Percentiles rank a stretch among this genome's conserved stretches.
Evolutionary conservation across 2,329 filamentous ascomycete species (phyloP).

Genomic region (Talaromyces sp.): DNA sequence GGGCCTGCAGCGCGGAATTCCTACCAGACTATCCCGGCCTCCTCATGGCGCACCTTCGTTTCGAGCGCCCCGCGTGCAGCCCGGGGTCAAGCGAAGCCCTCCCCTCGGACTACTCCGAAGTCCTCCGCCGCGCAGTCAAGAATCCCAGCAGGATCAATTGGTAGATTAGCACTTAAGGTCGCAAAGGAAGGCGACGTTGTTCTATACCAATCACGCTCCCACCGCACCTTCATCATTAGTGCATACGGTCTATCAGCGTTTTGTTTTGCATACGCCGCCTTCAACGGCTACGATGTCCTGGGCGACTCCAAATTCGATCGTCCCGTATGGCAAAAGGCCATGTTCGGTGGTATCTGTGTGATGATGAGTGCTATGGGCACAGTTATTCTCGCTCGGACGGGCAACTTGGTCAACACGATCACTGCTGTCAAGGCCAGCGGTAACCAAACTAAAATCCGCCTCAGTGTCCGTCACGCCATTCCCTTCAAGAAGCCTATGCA

Average conservation of each 20-base stretch:
- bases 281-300: slow-evolving; percentile 56
- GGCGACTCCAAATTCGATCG: slow-evolving; percentile 56
- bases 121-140: background rate
- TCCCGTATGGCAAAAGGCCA: slow-evolving; percentile 59
- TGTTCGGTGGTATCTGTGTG: slow-evolving; percentile 62
- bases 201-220: slow-evolving; percentile 67
- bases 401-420: slow-evolving; percentile 61
- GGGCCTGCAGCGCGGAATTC: slow-evolving; percentile 18
- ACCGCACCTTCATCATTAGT: slow-evolving; percentile 64
- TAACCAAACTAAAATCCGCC: slow-evolving; percentile 34
- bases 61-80: slow-evolving; percentile 31
- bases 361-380: slow-evolving; percentile 63
- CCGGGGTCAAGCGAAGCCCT: slow-evolving; percentile 11
- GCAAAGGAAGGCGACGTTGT: slow-evolving; percentile 59
- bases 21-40: slow-evolving; percentile 12
- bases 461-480: slow-evolving; percentile 39
- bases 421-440: slow-evolving; percentile 50
- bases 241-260: slow-evolving; percentile 61
- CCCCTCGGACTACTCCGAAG: slow-evolving; percentile 1
- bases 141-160: slow-evolving; percentile 41
- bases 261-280: slow-evolving; percentile 55
- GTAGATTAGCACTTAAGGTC: slow-evolving; percentile 54
- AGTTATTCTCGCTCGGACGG: slow-evolving; percentile 61
- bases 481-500: slow-evolving; percentile 43
- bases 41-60: slow-evolving; percentile 34